Evolutionary conservation across 2,329 filamentous ascomycete genomes (phyloP), one percentile per base, ranked within the genome.

Genomic region (Aspergillus clavatus): DNA sequence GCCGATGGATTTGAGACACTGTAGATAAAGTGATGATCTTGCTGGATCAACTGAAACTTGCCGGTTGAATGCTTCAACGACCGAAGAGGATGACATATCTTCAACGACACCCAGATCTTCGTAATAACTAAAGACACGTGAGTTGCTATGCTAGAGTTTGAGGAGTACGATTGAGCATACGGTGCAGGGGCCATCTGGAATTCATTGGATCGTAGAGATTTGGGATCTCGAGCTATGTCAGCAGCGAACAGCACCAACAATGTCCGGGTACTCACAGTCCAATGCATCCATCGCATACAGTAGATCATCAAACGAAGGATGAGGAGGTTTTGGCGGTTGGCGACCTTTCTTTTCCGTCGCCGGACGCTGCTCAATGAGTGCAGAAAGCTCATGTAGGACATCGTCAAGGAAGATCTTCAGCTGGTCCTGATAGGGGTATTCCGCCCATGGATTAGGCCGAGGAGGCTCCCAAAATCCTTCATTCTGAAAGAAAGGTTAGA

Each of bases 1-100:
- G 12, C 78, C 77, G 42, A 87, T 77, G 38, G 75, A 70, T 53
- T 77, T 73, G n/a, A 88, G 69, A 55, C 80, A 84, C 61, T 83
- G 77, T 48, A 86, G 74, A 60, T 86, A 87, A 58, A 81, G 80
- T 2, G 81, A 66, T 14, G 70, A 68, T 48, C 79, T 77, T 16
- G 56, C 51, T 16, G 75, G 72, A 59, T 87, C 81, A 40, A 73
- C 75, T 7, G 68, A 60, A 19, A 74, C 68, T 65, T 87, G 84
- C 26, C 78, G 72, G 19, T 79, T 71, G 58, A 80, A 87, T 3
- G 81, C 79, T 61, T 81, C 84, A 22, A 74, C 66, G 14, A 88
- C 66, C n/a, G 83, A 65, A 1, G 68, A 58, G 56, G 86, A 80
- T 4, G 78, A 74, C 62, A 86, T 85, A 57, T 84, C 78, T 29